Percentiles rank a stretch among this genome's conserved stretches.
phyloP scores from a whole-genome alignment of 2,329 filamentous ascomycete species.

The Immersiporthe knoxdaviesiana region DNA sequence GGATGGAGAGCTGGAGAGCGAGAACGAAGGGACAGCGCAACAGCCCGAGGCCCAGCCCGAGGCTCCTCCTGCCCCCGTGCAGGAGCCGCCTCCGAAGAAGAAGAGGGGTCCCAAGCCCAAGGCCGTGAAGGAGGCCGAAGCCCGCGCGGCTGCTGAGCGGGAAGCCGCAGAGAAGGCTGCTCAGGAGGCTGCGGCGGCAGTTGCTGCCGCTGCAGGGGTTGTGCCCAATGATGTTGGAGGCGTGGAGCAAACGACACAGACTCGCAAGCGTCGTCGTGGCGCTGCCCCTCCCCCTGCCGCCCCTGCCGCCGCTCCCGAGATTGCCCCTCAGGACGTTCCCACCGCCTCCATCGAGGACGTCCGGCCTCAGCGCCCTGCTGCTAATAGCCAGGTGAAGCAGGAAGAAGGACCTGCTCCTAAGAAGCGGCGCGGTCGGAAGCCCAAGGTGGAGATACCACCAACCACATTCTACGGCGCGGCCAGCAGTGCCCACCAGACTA shows the following conservation, averaged over 20 bases:
- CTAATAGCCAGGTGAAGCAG: slow-evolving; percentile 15
- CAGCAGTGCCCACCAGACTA: slow-evolving; percentile 37
- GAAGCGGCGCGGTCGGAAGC: slow-evolving; percentile 30
- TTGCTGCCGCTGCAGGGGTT: slow-evolving; percentile 1
- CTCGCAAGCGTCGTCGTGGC: slow-evolving; percentile 27
- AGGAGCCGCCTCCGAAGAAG: slow-evolving; percentile 25
- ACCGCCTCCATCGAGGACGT: slow-evolving; percentile 25
- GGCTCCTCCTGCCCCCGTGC: slow-evolving; percentile 27
- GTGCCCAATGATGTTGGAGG: slow-evolving; percentile 7
- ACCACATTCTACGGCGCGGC: slow-evolving; percentile 39
- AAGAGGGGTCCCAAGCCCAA: slow-evolving; percentile 26
- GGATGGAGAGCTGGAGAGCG: slow-evolving; percentile 23
- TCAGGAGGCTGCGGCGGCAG: slow-evolving; percentile 3
- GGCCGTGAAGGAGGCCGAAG: slow-evolving; percentile 27
- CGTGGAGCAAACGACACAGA: slow-evolving; percentile 12
- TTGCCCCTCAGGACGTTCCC: slow-evolving; percentile 14
- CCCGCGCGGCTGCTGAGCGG: slow-evolving; percentile 25
- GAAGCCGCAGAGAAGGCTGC: slow-evolving; percentile 24
- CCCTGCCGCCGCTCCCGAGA: neutral
- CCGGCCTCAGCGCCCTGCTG: neutral
- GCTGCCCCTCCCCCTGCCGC: neutral
- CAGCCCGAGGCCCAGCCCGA: slow-evolving; percentile 18
- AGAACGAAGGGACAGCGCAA: slow-evolving; percentile 13
- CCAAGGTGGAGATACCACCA: slow-evolving; percentile 33
- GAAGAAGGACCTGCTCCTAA: slow-evolving; percentile 30